Conservation (phyloP, 108 stramenopile species). For the Fragilariopsis cylindrus region DNA sequence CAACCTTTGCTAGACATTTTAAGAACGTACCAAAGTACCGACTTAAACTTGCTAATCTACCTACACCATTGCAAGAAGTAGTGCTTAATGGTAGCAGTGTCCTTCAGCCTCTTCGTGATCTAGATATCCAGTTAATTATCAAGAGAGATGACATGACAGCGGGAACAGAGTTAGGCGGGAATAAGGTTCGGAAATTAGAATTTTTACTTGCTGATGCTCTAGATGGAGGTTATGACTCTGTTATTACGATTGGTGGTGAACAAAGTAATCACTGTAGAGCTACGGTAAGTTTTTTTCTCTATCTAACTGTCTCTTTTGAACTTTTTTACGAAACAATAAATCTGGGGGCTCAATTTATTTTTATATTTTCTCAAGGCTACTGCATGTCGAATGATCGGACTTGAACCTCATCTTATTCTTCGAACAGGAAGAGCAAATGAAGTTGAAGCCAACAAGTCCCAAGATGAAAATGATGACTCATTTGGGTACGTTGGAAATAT, state of each 20-base stretch:
- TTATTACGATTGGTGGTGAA: slow-evolving; percentile 90
- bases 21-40: slow-evolving; percentile 25
- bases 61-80: slow-evolving; percentile 52
- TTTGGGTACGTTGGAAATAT: slow-evolving; percentile 76
- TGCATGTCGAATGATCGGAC: slow-evolving; percentile 75
- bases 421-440: slow-evolving; percentile 60
- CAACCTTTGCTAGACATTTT: slow-evolving; percentile 2
- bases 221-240: slow-evolving; percentile 46
- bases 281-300: slow-evolving; percentile 31
- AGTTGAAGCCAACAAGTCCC: slow-evolving; percentile 26
- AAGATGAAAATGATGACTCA: slow-evolving; percentile 17
- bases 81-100: slow-evolving; percentile 8
- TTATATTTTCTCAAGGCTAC: slow-evolving; percentile 36
- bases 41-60: slow-evolving; percentile 68
- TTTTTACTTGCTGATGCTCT: slow-evolving; percentile 87
- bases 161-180: slow-evolving; percentile 83
- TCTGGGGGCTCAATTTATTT: not conserved
- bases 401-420: slow-evolving; percentile 80
- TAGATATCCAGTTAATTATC: slow-evolving; percentile 51
- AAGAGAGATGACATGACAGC: slow-evolving; percentile 91
- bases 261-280: slow-evolving; percentile 93
- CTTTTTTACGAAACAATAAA: not conserved
- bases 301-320: not conserved
- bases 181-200: slow-evolving; percentile 91
- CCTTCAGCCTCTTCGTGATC: slow-evolving; percentile 34